A percentile compares a stretch with the other conserved stretches of the same genome.
These are phyloP conservation scores for Aspergillus pseudotamarii DNA, from an alignment of 2,329 filamentous ascomycete species.

Conservation along the genomic window DNA sequence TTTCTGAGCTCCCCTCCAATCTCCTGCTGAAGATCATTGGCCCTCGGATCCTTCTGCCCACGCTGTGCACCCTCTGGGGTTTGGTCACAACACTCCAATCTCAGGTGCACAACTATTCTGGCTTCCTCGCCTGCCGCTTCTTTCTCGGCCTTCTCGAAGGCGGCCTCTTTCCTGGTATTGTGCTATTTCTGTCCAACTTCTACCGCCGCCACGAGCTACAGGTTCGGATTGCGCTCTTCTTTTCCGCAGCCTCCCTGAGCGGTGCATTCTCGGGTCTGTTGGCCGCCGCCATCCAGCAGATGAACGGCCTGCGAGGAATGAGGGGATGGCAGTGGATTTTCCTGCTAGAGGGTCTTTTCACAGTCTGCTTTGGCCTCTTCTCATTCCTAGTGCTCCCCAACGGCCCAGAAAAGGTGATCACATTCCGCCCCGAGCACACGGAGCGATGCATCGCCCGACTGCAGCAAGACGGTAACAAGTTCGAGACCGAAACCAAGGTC, in stretches of 20 bases:
- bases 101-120: slow-evolving; percentile 16
- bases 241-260: slow-evolving; percentile 30
- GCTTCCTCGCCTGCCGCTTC: slow-evolving; percentile 53
- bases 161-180: slow-evolving; percentile 53
- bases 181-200: slow-evolving; percentile 26
- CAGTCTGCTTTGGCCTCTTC: slow-evolving; percentile 51
- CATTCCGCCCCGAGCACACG: slow-evolving; percentile 55
- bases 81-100: slow-evolving; percentile 42
- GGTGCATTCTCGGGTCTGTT: slow-evolving; percentile 54
- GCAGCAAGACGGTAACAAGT: slow-evolving; percentile 16
- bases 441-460: slow-evolving; percentile 17
- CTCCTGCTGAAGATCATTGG: slow-evolving; percentile 20
- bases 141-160: slow-evolving; percentile 67
- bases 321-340: slow-evolving; percentile 35
- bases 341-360: slow-evolving; percentile 49
- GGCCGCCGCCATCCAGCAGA: slow-evolving; percentile 48
- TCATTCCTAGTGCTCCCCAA: slow-evolving; percentile 61
- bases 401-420: slow-evolving; percentile 62
- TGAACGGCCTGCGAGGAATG: slow-evolving; percentile 47
- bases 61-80: slow-evolving; percentile 42
- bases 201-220: slow-evolving; percentile 33
- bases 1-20: slow-evolving; percentile 21
- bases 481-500: slow-evolving; percentile 13
- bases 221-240: slow-evolving; percentile 32
- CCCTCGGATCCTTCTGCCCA: slow-evolving; percentile 35